Conservation (phyloP, 331 rosid species). For the Quercus tomentella region DNA sequence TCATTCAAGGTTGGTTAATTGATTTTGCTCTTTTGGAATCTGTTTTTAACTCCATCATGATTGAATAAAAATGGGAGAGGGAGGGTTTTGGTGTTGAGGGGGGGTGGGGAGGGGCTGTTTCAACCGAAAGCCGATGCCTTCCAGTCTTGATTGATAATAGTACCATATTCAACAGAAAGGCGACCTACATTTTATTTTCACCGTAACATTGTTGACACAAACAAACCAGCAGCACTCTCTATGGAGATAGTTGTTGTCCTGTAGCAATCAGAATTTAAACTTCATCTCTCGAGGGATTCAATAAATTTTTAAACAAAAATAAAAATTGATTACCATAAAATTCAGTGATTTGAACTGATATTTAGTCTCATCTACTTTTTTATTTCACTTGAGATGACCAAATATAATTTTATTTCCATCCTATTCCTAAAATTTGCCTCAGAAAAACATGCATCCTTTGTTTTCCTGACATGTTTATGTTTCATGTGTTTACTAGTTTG, state of each 20-base stretch:
- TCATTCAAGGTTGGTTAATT: constrained; percentile 54
- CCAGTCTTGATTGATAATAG: background rate
- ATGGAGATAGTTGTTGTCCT: background rate
- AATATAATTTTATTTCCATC: too few relatives aligned
- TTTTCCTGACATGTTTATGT: background rate
- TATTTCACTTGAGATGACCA: too few relatives aligned
- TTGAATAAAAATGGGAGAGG: too few relatives aligned
- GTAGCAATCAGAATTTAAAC: background rate
- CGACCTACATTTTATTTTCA: background rate
- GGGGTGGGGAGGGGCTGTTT: background rate
- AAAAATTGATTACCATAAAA: background rate
- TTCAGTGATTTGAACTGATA: too few relatives aligned
- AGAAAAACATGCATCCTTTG: background rate
- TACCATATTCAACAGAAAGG: background rate
- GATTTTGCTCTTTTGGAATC: background rate
- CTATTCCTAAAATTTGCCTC: too few relatives aligned
- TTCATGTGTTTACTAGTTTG: background rate
- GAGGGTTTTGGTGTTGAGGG: too few relatives aligned
- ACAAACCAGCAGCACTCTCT: background rate
- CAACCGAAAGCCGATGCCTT: background rate
- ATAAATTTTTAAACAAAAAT: background rate
- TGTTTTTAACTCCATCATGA: background rate
- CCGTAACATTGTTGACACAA: background rate
- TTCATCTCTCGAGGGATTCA: background rate
- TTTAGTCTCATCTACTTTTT: too few relatives aligned